Conservation (phyloP, 2,329 filamentous ascomycete species). For the Fusarium graminum region DNA sequence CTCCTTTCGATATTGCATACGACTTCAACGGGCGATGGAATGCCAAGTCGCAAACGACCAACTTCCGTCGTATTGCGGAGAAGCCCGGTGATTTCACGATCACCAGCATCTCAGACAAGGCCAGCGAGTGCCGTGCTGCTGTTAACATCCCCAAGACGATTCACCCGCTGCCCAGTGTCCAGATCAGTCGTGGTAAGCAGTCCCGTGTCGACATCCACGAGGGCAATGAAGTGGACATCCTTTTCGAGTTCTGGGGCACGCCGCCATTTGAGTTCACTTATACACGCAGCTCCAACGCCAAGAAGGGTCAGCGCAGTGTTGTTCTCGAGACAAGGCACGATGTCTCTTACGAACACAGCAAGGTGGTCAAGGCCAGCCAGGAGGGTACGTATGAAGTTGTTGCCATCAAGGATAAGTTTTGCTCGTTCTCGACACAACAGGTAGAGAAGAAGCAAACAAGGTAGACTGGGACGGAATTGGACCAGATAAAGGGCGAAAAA, state of each 20-base stretch:
- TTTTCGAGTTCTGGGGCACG: conserved; percentile 95
- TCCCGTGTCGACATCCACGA: conserved; percentile 94
- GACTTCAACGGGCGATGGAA: conserved; percentile 86
- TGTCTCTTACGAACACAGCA: conserved; percentile 82
- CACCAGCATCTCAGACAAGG: conserved; percentile 86
- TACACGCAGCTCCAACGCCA: conserved; percentile 88
- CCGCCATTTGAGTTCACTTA: conserved; percentile 99
- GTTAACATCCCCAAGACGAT: conserved; percentile 85
- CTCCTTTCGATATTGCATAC: conserved; percentile 94
- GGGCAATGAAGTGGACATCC: conserved; percentile 91
- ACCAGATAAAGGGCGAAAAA: conserved; percentile 20
- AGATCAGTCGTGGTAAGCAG: conserved; percentile 85
- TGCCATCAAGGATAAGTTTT: conserved; percentile 93
- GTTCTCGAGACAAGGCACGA: conserved; percentile 94
- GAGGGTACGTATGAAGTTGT: conserved; percentile 99
- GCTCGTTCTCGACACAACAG: conserved; percentile 84
- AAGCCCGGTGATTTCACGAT: conserved; percentile 90
- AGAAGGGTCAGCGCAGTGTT: conserved; percentile 80
- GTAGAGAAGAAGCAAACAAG: conserved; percentile 64
- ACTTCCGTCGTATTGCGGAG: conserved; percentile 93
- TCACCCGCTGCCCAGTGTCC: conserved; percentile 91
- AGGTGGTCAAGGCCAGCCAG: conserved; percentile 86
- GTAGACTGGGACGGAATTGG: conserved; percentile 24
- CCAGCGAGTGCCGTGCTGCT: conserved; percentile 85
- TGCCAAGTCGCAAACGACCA: conserved; percentile 82